A percentile compares a stretch with the other conserved stretches of the same genome.
These are phyloP conservation scores for Tuber umbilicatum DNA, from an alignment of 495 filamentous ascomycete genomes.

Conservation along the genomic window DNA sequence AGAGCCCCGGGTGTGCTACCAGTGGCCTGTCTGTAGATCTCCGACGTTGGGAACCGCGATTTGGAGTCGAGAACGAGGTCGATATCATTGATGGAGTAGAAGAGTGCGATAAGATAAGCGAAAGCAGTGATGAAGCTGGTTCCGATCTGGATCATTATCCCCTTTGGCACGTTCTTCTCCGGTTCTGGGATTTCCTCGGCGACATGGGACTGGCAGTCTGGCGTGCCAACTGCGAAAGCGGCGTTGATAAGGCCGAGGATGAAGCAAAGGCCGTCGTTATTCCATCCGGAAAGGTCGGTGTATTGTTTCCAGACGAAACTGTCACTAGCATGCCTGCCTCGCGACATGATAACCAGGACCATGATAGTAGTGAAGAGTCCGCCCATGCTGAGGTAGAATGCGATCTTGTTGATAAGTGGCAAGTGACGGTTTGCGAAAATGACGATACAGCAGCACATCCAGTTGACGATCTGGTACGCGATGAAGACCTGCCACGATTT, in stretches of 20 bases:
- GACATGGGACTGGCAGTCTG: constrained; percentile 68
- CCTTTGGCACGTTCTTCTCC: constrained; percentile 57
- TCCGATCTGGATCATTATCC: constrained; percentile 54
- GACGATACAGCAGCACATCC: constrained; percentile 58
- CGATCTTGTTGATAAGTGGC: constrained; percentile 59
- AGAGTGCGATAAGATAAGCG: constrained; percentile 65
- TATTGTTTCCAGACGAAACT: constrained; percentile 59
- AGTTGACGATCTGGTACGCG: constrained; percentile 59
- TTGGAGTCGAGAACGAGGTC: constrained; percentile 52
- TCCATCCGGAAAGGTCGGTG: constrained; percentile 63
- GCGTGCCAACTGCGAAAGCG: constrained; percentile 76
- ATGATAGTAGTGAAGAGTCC: constrained; percentile 67
- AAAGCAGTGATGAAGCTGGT: constrained; percentile 60
- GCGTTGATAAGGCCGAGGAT: constrained; percentile 77
- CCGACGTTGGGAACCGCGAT: constrained; percentile 64
- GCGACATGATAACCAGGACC: constrained; percentile 70
- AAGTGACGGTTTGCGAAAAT: constrained; percentile 64
- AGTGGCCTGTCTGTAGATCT: constrained; percentile 74
- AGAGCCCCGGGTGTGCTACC: constrained; percentile 54
- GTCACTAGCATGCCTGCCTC: constrained; percentile 50
- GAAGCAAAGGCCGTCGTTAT: constrained; percentile 66
- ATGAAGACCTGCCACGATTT: constrained; percentile 72
- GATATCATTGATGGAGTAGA: constrained; percentile 65
- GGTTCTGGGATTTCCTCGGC: constrained; percentile 74
- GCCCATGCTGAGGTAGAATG: constrained; percentile 61